Conservation (phyloP, 1,284 basidiomycete genomes). For the Malassezia sympodialis region DNA sequence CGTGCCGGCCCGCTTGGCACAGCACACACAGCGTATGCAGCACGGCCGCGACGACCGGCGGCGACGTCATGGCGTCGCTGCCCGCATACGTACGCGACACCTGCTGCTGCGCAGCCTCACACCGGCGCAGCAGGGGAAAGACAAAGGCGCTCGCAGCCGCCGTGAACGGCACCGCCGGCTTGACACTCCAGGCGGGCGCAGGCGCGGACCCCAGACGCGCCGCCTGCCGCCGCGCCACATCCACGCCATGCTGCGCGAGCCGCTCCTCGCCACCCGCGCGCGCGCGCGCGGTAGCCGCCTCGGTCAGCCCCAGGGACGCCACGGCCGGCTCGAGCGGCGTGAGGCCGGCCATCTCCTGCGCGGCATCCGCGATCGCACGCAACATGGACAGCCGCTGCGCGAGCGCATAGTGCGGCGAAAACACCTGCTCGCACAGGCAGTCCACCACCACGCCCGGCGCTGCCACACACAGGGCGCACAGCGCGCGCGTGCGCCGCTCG, state of each 20-base stretch:
- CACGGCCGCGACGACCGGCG: background rate
- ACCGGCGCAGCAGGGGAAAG: slow-evolving; percentile 8
- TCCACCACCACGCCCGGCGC: slow-evolving; percentile 62
- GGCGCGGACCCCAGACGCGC: background rate
- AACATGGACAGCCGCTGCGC: slow-evolving; percentile 74
- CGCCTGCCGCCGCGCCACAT: background rate
- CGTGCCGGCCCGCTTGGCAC: slow-evolving; percentile 6
- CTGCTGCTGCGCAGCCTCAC: background rate
- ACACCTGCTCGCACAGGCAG: slow-evolving; percentile 74
- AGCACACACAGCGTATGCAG: slow-evolving; percentile 14
- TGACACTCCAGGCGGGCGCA: slow-evolving; percentile 27
- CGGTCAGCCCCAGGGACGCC: background rate
- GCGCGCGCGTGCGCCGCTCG: slow-evolving; percentile 62
- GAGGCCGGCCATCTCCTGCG: slow-evolving; percentile 66
- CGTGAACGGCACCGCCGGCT: slow-evolving; percentile 44
- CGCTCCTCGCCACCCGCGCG: slow-evolving; percentile 15
- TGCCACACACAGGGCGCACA: slow-evolving; percentile 70
- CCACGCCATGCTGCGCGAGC: slow-evolving; percentile 11
- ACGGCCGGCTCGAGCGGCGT: background rate
- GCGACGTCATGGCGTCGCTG: background rate
- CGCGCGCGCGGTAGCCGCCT: slow-evolving; percentile 9
- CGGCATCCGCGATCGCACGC: slow-evolving; percentile 71
- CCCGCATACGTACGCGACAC: slow-evolving; percentile 5
- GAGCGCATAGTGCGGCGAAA: slow-evolving; percentile 77
- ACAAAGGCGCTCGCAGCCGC: slow-evolving; percentile 5